Evolutionary conservation across 371 early-diverging fungal species (phyloP), one percentile per base, ranked within the genome.

Genomic region (Haplosporangium sp.): DNA sequence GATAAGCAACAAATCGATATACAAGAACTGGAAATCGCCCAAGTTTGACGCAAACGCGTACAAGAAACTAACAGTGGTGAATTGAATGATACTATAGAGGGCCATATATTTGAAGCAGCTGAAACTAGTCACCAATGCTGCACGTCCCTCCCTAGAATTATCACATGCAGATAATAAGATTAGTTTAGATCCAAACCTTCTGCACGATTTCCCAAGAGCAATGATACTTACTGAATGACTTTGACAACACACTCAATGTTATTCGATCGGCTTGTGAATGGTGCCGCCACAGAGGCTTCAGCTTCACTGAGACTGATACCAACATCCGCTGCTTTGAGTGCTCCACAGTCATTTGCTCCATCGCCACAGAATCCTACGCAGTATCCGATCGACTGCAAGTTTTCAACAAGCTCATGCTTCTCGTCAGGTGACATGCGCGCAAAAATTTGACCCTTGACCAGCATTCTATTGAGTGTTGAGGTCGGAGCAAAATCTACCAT

Each of bases 331-430:
- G 95, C 96, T 65, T 96, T 95, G 15, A 99, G 88, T 2, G 99
- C 99, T 27, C 98, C 99, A 86, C 98, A 98, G 85, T 99, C 99
- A 77, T 99, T 99, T 42, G 99, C 99, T 8, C 99, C 99, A 86
- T 99, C 99, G n/a, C 99, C 99, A 85, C 97, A 97, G 72, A 99
- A 98, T 0, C 97, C 96, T 8, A 96, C 94, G 74, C 94, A 94
- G 84, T 98, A 96, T 5, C 95, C 98, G 40, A 98, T 86, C 13
- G 86, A 88, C 84, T 98, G 97, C 34, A 98, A 85, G 52, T 89
- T 88, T 72, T 95, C 94, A 2, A 99, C 97, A 10, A 99, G 86
- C 71, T 95, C 93, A 63, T 95, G 96, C 74, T 99, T 99, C 83
- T 99, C 98, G 71, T 97, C 99, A 0, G 99, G 99, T 1, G 97